These are phyloP conservation scores for Colletotrichum paranaense DNA, from an alignment of 2,329 filamentous ascomycete species.

Conservation along the genomic window DNA sequence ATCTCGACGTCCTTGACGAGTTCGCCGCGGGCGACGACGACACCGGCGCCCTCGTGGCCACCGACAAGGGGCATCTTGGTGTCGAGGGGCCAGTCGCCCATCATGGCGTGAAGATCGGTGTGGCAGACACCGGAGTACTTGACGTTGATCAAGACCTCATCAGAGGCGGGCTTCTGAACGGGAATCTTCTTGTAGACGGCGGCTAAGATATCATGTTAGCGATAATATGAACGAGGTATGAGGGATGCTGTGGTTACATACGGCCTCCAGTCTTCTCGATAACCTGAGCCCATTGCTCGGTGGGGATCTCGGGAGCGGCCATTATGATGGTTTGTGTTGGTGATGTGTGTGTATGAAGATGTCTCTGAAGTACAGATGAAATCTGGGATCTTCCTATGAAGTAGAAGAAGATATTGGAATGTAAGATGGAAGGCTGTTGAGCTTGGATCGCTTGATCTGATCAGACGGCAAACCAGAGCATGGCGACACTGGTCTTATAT, in stretches of 20 bases:
- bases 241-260: slow-evolving; percentile 48
- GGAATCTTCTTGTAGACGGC: slow-evolving; percentile 83
- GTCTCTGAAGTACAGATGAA: background rate
- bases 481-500: slow-evolving; percentile 26
- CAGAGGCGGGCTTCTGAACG: slow-evolving; percentile 82
- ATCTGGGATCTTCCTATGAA: slow-evolving; percentile 5
- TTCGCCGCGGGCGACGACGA: slow-evolving; percentile 83
- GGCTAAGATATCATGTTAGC: slow-evolving; percentile 51
- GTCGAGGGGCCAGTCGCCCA: slow-evolving; percentile 89
- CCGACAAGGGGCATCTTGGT: slow-evolving; percentile 88
- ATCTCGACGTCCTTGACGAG: slow-evolving; percentile 83
- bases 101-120: slow-evolving; percentile 83
- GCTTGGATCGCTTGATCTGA: slow-evolving; percentile 27
- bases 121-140: slow-evolving; percentile 93
- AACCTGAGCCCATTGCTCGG: slow-evolving; percentile 91
- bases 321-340: slow-evolving; percentile 11
- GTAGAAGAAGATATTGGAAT: slow-evolving; percentile 11
- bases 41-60: slow-evolving; percentile 82
- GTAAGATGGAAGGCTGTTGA: slow-evolving; percentile 18
- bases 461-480: slow-evolving; percentile 9
- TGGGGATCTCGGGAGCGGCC: slow-evolving; percentile 65
- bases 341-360: background rate
- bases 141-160: slow-evolving; percentile 93
- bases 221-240: slow-evolving; percentile 23
- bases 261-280: slow-evolving; percentile 83